Percentiles rank a stretch among this genome's conserved stretches.
These are phyloP conservation scores for Aspergillus baeticus DNA, from an alignment of 495 filamentous ascomycete genomes.

Conservation along the genomic window DNA sequence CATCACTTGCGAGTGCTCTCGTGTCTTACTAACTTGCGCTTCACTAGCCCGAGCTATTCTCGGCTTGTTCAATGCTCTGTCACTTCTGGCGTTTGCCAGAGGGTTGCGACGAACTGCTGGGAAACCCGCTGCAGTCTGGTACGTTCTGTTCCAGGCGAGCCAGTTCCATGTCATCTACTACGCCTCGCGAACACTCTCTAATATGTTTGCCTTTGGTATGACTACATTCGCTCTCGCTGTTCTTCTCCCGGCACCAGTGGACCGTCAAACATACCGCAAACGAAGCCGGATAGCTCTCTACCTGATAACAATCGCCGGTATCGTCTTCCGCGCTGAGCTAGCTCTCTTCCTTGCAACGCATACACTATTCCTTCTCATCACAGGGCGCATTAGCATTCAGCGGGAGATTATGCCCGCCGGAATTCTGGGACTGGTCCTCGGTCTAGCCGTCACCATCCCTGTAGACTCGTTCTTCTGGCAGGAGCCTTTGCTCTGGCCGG, in stretches of 20 bases:
- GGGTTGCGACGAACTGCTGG: conserved; percentile 71
- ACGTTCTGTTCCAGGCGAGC: conserved; percentile 72
- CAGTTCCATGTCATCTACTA: conserved; percentile 97
- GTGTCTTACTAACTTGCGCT: neutral
- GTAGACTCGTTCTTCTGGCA: conserved; percentile 96
- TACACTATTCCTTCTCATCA: conserved; percentile 51
- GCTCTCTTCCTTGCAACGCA: conserved; percentile 68
- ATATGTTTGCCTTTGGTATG: conserved; percentile 92
- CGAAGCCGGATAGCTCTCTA: conserved; percentile 57
- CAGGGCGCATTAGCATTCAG: conserved; percentile 52
- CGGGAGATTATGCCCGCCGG: conserved; percentile 66
- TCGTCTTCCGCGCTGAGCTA: conserved; percentile 87
- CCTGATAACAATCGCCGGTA: conserved; percentile 76
- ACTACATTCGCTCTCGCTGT: conserved; percentile 70
- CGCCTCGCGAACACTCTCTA: conserved; percentile 86
- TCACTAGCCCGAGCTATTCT: conserved; percentile 69
- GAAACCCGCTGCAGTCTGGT: conserved; percentile 71
- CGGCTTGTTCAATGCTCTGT: conserved; percentile 71
- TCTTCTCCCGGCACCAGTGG: conserved; percentile 57
- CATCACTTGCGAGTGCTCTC: neutral
- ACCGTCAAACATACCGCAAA: conserved; percentile 32
- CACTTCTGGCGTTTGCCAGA: conserved; percentile 62
- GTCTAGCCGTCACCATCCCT: conserved; percentile 63
- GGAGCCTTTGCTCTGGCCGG: conserved; percentile 76
- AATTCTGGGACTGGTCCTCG: conserved; percentile 56